A percentile compares a stretch with the other conserved stretches of the same genome.
Evolutionary conservation across 108 stramenopile species (phyloP).

Genomic region (Skeletonema tropicum): DNA sequence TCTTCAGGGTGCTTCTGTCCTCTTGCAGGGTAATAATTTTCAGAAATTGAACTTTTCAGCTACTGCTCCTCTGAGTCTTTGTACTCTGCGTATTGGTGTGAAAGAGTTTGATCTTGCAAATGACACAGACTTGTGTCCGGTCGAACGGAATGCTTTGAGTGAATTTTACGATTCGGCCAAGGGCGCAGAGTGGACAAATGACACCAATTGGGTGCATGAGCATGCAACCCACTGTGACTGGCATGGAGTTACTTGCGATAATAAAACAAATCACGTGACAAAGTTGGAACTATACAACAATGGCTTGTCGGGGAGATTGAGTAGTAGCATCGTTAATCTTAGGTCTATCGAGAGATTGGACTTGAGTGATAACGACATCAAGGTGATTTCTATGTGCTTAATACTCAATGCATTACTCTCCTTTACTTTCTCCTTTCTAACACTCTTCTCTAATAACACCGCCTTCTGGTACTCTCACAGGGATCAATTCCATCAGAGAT

Average conservation of each 20-base stretch:
- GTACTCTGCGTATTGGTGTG: neutral
- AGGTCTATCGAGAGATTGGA: constrained; percentile 48
- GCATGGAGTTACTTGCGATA: constrained; percentile 5
- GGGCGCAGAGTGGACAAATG: neutral
- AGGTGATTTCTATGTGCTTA: neutral
- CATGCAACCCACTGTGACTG: neutral
- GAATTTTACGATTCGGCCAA: constrained; percentile 1
- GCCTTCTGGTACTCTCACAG: constrained; percentile 9
- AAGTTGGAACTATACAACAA: constrained; percentile 23
- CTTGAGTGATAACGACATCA: constrained; percentile 57
- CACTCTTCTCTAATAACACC: neutral
- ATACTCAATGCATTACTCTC: too few species aligned
- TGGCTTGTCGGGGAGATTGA: constrained; percentile 52
- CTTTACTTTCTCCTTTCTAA: neutral
- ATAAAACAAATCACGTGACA: constrained; percentile 3
- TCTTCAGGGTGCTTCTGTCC: neutral
- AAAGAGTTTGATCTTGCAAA: constrained; percentile 1
- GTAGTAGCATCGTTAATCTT: constrained; percentile 44
- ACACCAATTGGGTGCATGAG: neutral
- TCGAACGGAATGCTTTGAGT: neutral
- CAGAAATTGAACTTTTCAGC: too few species aligned
- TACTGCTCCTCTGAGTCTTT: constrained; percentile 7
- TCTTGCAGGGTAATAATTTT: too few species aligned
- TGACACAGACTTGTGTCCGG: neutral
- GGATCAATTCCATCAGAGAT: constrained; percentile 65